phyloP scores from a whole-genome alignment of 164 flowering plant species.

The Chimonanthus salicifolius region DNA sequence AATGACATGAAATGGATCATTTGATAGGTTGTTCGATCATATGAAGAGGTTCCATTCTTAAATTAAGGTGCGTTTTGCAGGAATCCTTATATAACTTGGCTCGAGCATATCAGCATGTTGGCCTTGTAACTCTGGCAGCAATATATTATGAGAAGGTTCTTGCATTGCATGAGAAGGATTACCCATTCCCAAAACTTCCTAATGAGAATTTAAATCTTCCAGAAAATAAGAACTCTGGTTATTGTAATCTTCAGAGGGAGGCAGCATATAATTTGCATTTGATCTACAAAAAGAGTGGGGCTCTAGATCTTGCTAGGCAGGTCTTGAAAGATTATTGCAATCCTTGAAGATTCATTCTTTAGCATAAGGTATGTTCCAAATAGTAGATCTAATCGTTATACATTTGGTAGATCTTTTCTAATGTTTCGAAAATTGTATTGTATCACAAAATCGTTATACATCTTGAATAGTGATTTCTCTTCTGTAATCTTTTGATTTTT shows the following conservation, averaged over 20 bases:
- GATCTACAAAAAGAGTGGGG: conserved; percentile 82
- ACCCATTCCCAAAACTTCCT: conserved; percentile 62
- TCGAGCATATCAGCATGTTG: conserved; percentile 89
- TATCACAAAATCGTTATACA: too few species aligned
- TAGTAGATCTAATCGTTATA: background rate
- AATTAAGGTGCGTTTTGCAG: conserved; percentile 27
- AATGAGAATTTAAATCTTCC: conserved; percentile 30
- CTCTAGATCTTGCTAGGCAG: conserved; percentile 89
- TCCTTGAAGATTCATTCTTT: conserved; percentile 21
- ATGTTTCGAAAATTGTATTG: too few species aligned
- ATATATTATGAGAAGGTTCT: conserved; percentile 81
- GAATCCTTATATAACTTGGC: conserved; percentile 83
- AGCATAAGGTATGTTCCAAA: background rate
- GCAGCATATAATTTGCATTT: conserved; percentile 91
- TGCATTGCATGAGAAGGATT: conserved; percentile 45
- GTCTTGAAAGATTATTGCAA: conserved; percentile 73
- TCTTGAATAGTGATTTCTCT: too few species aligned
- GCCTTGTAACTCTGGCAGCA: conserved; percentile 69
- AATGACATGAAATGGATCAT: background rate
- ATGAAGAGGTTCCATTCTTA: background rate
- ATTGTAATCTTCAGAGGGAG: conserved; percentile 75
- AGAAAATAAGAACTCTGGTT: conserved; percentile 41
- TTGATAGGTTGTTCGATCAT: background rate
- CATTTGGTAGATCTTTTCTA: too few species aligned
- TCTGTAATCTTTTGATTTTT: too few species aligned